Conservation (phyloP, 225 moss, liverwort and hornwort genomes). For the Lunularia cruciata region DNA sequence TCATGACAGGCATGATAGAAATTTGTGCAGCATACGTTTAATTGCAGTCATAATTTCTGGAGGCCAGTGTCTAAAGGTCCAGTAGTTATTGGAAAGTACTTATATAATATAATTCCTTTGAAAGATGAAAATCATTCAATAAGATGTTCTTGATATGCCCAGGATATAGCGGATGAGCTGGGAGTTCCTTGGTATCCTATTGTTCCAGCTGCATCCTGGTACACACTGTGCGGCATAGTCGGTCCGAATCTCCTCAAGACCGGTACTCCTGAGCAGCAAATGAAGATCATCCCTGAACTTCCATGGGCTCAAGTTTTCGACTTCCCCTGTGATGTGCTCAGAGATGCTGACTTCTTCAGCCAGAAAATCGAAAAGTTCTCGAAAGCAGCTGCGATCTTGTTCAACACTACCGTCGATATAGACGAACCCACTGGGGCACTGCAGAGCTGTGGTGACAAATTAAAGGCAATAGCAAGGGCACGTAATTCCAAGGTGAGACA, state of each 20-base stretch:
- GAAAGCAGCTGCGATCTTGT: conserved; percentile 16
- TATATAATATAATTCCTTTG: too few relatives aligned
- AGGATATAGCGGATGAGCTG: conserved; percentile 21
- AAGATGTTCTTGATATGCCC: too few relatives aligned
- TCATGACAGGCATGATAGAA: too few relatives aligned
- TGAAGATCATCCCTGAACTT: not conserved
- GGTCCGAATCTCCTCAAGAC: conserved; percentile 7
- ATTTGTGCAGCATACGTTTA: too few relatives aligned
- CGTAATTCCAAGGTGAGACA: too few relatives aligned
- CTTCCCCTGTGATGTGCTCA: not conserved
- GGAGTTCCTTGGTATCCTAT: conserved; percentile 23
- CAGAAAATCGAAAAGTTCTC: not conserved
- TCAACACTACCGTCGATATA: conserved; percentile 19
- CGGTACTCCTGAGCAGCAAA: not conserved
- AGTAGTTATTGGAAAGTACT: too few relatives aligned
- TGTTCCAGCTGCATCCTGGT: not conserved
- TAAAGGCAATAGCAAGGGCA: too few relatives aligned
- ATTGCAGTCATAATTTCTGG: too few relatives aligned
- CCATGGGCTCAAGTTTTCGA: conserved; percentile 8
- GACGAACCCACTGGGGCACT: conserved; percentile 16
- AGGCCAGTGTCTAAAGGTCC: too few relatives aligned
- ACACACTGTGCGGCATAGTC: not conserved
- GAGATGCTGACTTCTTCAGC: not conserved
- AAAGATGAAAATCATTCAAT: too few relatives aligned
- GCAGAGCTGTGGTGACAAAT: too few relatives aligned